These are phyloP conservation scores for Pisolithus microcarpus DNA, from an alignment of 768 basidiomycete species.

Conservation along the genomic window DNA sequence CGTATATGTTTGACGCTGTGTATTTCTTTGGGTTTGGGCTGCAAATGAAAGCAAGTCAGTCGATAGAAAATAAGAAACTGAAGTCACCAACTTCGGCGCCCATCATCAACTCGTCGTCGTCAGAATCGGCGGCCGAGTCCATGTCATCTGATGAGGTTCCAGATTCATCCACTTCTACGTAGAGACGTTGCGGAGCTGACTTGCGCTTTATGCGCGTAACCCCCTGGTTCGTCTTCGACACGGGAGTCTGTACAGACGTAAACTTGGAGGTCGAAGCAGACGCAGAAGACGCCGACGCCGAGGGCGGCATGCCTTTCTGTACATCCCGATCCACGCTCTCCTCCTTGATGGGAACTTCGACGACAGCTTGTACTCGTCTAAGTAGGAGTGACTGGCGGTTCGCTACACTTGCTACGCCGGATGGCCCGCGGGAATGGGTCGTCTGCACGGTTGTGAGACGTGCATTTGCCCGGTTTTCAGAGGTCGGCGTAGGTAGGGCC, in stretches of 20 bases:
- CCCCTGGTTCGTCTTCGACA: not conserved
- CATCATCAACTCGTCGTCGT: constrained; percentile 58
- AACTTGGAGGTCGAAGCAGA: constrained; percentile 11
- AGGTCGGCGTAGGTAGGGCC: constrained; percentile 23
- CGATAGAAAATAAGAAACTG: not conserved
- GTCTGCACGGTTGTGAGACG: constrained; percentile 16
- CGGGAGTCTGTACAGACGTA: constrained; percentile 4
- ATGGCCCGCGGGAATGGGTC: not conserved
- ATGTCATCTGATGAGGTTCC: constrained; percentile 15
- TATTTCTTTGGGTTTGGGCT: constrained; percentile 38
- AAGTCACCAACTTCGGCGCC: constrained; percentile 42
- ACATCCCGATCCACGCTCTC: constrained; percentile 46
- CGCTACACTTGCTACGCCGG: constrained; percentile 8
- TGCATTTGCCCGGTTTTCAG: constrained; percentile 21
- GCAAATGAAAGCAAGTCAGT: not conserved
- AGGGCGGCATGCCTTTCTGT: not conserved
- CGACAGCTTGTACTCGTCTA: constrained; percentile 55
- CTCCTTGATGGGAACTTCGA: constrained; percentile 56
- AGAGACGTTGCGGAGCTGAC: constrained; percentile 16
- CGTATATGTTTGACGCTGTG: constrained; percentile 24
- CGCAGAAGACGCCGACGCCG: constrained; percentile 11
- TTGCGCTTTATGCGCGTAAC: constrained; percentile 16
- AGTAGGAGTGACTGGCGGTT: constrained; percentile 33
- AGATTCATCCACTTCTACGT: constrained; percentile 29
- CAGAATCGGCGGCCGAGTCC: constrained; percentile 26